Evolutionary conservation across 2,329 filamentous ascomycete genomes (phyloP), one percentile per base, ranked within the genome.

Genomic region (Alternaria arbusti): DNA sequence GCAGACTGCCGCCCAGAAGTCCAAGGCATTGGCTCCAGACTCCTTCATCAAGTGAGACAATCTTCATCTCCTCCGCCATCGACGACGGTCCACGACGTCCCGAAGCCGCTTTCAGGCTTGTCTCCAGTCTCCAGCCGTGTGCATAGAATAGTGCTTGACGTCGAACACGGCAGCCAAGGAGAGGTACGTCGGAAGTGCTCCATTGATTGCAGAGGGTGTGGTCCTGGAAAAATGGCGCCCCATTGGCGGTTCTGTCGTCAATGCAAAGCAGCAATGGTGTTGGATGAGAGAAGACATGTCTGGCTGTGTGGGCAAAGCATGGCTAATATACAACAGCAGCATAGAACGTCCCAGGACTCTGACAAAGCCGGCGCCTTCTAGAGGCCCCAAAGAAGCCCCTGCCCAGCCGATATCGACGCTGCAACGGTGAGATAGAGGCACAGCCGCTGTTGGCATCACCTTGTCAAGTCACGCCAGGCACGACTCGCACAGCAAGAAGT

Each of bases 301-400:
- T 36, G 50, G 47, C 15, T n/a, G 50, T 49, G 49, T 67, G 67
- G 65, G 67, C 63, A 72, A 69, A 70, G 71, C 72, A 72, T 75
- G 65, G 73, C 72, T 78, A 63, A 79, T 74, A 74, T 76, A 73
- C 63, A 67, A 63, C 57, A 71, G 69, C 63, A 65, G 44, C 63
- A 66, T 63, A 70, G 64, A 52, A 28, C 66, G 52, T 66, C 60
- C 36, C 54, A 58, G 49, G 32, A 45, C 57, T 46, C 54, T 50
- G 46, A 58, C 57, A 64, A 57, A 59, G 63, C 64, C 65, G 57
- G 66, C 62, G 54, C 69, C 65, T 52, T 50, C 25, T 50, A 59
- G 66, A 68, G 64, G 62, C 56, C 57, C 68, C 60, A 49, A 63
- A 63, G 66, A 69, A 68, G 63, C 61, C 43, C 69, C 59, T 62